phyloP scores from a whole-genome alignment of 495 filamentous ascomycete species.

The Hypoxylon intermedium region DNA sequence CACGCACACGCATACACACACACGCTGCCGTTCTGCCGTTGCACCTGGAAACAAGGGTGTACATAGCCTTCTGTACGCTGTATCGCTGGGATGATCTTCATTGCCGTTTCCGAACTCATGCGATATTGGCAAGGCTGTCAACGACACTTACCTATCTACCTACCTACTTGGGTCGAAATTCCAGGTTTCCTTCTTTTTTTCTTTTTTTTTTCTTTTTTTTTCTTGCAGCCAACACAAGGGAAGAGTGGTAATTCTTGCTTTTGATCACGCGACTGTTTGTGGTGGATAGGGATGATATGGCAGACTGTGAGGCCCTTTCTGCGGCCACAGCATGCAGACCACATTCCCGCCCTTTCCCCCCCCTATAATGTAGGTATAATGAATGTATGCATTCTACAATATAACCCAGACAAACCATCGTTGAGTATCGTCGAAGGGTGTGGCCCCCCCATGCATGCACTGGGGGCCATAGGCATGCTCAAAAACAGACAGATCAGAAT shows the following conservation, averaged over 20 bases:
- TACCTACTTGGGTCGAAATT: too few species aligned
- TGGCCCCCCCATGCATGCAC: constrained; percentile 3
- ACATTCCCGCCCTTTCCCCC: constrained; percentile 11
- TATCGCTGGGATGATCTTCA: constrained; percentile 39
- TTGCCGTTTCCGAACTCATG: constrained; percentile 32
- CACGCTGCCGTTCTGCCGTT: too few species aligned
- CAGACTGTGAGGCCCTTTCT: constrained; percentile 8
- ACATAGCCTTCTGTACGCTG: constrained; percentile 27
- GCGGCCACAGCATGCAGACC: constrained; percentile 26
- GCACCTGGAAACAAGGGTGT: too few species aligned
- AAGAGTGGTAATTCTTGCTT: too few species aligned
- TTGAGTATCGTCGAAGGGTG: too few species aligned
- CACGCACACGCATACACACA: constrained; percentile 4
- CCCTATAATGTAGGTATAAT: not conserved
- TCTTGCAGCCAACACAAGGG: too few species aligned
- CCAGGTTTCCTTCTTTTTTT: not conserved
- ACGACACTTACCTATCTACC: not conserved
- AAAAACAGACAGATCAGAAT: constrained; percentile 36
- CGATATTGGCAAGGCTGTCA: constrained; percentile 33
- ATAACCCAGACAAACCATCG: too few species aligned
- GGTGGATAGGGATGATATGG: not conserved
- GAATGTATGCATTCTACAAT: too few species aligned
- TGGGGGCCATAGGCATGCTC: not conserved
- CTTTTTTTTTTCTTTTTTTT: not conserved
- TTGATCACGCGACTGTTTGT: constrained; percentile 8